A percentile compares a stretch with the other conserved stretches of the same genome.
Evolutionary conservation across 257 asterid species (phyloP).

Genomic region (Verbena officinalis): DNA sequence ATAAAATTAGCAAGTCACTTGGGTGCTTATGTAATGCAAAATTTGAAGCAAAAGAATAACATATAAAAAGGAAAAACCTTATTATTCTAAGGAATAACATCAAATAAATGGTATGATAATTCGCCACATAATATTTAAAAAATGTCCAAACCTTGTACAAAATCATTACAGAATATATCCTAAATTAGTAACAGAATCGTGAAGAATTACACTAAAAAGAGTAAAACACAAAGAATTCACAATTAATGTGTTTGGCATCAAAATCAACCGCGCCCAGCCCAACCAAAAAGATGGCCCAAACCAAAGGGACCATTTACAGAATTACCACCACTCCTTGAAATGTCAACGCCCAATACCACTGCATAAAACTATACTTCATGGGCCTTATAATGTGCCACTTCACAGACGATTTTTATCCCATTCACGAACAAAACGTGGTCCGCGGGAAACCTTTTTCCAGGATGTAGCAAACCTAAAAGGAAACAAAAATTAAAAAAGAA

Average conservation of each 20-base stretch:
- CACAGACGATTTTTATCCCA: conserved; percentile 23
- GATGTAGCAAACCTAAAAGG: neutral
- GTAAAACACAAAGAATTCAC: neutral
- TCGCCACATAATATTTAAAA: too few relatives aligned
- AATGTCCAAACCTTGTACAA: too few relatives aligned
- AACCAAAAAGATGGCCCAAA: neutral
- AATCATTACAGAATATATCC: neutral
- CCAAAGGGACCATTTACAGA: neutral
- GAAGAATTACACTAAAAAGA: neutral
- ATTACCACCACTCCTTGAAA: neutral
- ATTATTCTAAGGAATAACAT: too few relatives aligned
- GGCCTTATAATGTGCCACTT: conserved; percentile 21
- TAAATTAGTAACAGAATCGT: neutral
- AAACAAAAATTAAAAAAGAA: neutral
- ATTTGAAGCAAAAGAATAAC: too few relatives aligned
- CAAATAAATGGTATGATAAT: too few relatives aligned
- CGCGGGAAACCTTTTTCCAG: conserved; percentile 24
- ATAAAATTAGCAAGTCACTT: too few relatives aligned
- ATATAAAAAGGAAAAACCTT: too few relatives aligned
- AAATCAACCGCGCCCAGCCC: neutral
- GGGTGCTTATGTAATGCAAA: too few relatives aligned
- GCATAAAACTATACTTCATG: neutral
- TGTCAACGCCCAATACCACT: neutral
- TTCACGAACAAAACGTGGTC: conserved; percentile 25
- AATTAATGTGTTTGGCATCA: neutral